phyloP scores from a whole-genome alignment of 2,329 filamentous ascomycete species.

The Cladobotryum protrusum region DNA sequence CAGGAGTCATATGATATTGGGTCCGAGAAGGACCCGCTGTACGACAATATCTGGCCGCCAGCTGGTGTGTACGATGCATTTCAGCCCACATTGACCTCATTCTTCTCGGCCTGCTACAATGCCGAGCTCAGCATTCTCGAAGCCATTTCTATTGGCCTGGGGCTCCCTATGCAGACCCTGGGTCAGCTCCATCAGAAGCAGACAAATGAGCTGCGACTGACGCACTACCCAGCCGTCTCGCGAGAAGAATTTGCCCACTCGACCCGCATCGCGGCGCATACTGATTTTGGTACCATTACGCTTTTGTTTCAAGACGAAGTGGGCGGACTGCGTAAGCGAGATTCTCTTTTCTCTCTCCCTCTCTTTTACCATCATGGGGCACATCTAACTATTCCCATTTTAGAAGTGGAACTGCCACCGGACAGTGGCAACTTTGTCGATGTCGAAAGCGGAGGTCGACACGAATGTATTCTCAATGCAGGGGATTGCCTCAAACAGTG shows the following conservation, averaged over 20 bases:
- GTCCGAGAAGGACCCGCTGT: conserved; percentile 2
- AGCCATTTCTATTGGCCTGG: conserved; percentile 5
- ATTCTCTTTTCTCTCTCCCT: background rate
- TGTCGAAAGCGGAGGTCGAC: conserved; percentile 3
- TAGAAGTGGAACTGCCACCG: conserved; percentile 6
- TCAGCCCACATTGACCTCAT: conserved; percentile 2
- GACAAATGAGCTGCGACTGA: conserved; percentile 46
- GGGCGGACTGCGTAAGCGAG: conserved; percentile 29
- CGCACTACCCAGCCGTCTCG: conserved; percentile 42
- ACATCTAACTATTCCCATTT: background rate
- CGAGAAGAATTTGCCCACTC: conserved; percentile 12
- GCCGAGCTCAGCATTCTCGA: conserved; percentile 4
- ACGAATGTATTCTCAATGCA: conserved; percentile 8
- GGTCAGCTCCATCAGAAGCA: conserved; percentile 2
- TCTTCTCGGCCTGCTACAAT: conserved; percentile 1
- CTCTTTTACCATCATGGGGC: background rate
- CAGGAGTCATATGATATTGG: conserved; percentile 9
- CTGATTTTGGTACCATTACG: conserved; percentile 36
- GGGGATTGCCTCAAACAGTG: conserved; percentile 6
- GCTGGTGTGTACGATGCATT: conserved; percentile 3
- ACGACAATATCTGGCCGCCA: conserved; percentile 7
- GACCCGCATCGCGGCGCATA: conserved; percentile 22
- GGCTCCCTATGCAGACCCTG: conserved; percentile 1
- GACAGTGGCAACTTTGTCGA: conserved; percentile 6
- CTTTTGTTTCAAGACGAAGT: conserved; percentile 41